Evolutionary conservation across 2,329 filamentous ascomycete genomes (phyloP), one percentile per base, ranked within the genome.

Genomic region (Nemania sp.): DNA sequence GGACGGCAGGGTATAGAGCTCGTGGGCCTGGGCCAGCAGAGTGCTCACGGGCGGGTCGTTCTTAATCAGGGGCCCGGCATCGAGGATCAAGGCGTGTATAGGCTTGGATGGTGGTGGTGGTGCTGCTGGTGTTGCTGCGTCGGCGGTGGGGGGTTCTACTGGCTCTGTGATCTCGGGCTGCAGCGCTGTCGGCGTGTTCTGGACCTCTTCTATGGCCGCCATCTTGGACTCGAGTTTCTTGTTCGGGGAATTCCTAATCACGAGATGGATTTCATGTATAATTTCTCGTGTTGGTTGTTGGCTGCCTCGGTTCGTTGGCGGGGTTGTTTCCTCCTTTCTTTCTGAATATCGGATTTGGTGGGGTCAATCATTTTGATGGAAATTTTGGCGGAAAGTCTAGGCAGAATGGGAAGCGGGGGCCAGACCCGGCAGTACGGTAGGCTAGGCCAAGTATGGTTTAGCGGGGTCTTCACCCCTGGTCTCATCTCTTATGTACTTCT

Each of bases 11-110:
- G 92, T 97, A 71, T 92, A 86, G 43, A 97, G 82, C 60, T 83
- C 80, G 70, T 95, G 88, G 49, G 92, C 88, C 73, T 91, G 87
- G 39, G 85, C 83, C 53, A 97, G 80, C 11, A 99, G 86, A 0
- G 90, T 91, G 47, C 91, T 96, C 21, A 95, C 86, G 11, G 91
- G 81, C 12, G 94, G 92, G 66, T 95, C 89, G 78, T 97, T 97
- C 74, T 94, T 94, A 75, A 99, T 93, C 62, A 99, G 87, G 7
- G 94, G 92, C 25, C 93, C 94, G 2, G 95, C 90, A 73, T 99
- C 95, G 67, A 99, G 83, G 29, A 98, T 84, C 53, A 98, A 86
- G 55, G 89, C 90, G 78, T 96, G 88, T 51, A 96, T 87, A 0
- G 88, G 83, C 93, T 97, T 67, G 13, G 63, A 60, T 5, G 57